Evolutionary conservation across 2,329 filamentous ascomycete species (phyloP), one percentile per base, ranked within the genome.

Genomic region (Epichloe sp.): DNA sequence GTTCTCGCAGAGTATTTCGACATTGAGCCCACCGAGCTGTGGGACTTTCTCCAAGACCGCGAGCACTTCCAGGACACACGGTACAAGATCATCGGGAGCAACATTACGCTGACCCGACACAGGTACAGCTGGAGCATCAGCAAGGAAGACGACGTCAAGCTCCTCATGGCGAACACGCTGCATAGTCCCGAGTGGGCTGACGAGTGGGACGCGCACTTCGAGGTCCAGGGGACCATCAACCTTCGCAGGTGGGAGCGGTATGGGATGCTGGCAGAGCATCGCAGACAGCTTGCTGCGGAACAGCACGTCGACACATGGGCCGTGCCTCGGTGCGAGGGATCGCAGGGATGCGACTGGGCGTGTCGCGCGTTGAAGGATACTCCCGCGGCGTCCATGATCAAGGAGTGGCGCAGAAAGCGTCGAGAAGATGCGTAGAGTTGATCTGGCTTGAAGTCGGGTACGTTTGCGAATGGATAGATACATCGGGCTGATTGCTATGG

Each of bases 161-260:
- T 59, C 1, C 51, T 55, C 48, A 55, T 60, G 55, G 56, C 54
- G 3, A 56, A 52, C 37, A 59, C 54, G 7, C 54, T 60, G 2
- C 52, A 58, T 34, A 47, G 57, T 1, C 56, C 56, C 2, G 49
- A 43, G 0, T 62, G 60, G 60, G 55, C 47, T 6, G 19, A 42
- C 0, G 48, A 54, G 3, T 62, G 60, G 60, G 61, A 64, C 31
- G 31, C 51, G 2, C 56, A 59, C 37, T 63, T 59, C n/a, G 21
- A n/a, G 4, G 50, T 50, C 17, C 52, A 43, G 1, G 56, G 53
- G 6, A 34, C 49, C 17, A 40, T 58, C 36, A 59, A 65, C 15
- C 23, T 58, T 2, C 56, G 60, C n/a, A 59, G 52, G 3, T 57
- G 58, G 55, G 59, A 62, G 23, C 43, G 51, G 1, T 66, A 66